phyloP scores from a whole-genome alignment of 2,329 filamentous ascomycete species.

The Neoascochyta sp. region DNA sequence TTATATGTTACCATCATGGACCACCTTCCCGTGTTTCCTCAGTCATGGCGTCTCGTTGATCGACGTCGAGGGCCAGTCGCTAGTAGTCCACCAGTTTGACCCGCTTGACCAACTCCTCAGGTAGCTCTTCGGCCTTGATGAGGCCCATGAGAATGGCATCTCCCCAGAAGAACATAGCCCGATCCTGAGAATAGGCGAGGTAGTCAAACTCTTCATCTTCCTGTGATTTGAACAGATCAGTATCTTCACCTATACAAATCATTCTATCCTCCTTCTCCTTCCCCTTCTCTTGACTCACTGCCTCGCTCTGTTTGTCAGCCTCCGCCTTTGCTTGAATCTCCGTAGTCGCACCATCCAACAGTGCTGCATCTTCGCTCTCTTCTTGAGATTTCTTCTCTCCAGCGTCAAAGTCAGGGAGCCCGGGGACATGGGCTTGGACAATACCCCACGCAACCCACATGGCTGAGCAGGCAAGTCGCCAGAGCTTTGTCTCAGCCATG shows the following conservation, averaged over 20 bases:
- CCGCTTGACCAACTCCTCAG: slow-evolving; percentile 58
- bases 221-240: slow-evolving; percentile 46
- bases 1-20: no score
- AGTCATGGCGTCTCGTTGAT: no score
- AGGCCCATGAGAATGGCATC: slow-evolving; percentile 78
- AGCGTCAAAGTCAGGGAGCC: slow-evolving; percentile 54
- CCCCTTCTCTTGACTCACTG: slow-evolving; percentile 23
- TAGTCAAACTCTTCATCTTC: slow-evolving; percentile 82
- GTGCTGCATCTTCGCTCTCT: slow-evolving; percentile 17
- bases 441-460: slow-evolving; percentile 97
- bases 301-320: slow-evolving; percentile 2
- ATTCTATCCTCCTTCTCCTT: slow-evolving; percentile 21
- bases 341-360: slow-evolving; percentile 24
- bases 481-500: slow-evolving; percentile 74
- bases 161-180: slow-evolving; percentile 91
- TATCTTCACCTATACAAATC: slow-evolving; percentile 23
- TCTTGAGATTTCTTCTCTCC: slow-evolving; percentile 13
- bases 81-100: slow-evolving; percentile 66
- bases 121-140: slow-evolving; percentile 70
- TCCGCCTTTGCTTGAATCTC: slow-evolving; percentile 20
- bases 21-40: no score
- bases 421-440: slow-evolving; percentile 84
- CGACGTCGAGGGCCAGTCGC: no score
- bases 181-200: slow-evolving; percentile 81
- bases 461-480: slow-evolving; percentile 83